Conservation (phyloP, 805 yeast species). For the Kluyveromyces dobzhanskii region DNA sequence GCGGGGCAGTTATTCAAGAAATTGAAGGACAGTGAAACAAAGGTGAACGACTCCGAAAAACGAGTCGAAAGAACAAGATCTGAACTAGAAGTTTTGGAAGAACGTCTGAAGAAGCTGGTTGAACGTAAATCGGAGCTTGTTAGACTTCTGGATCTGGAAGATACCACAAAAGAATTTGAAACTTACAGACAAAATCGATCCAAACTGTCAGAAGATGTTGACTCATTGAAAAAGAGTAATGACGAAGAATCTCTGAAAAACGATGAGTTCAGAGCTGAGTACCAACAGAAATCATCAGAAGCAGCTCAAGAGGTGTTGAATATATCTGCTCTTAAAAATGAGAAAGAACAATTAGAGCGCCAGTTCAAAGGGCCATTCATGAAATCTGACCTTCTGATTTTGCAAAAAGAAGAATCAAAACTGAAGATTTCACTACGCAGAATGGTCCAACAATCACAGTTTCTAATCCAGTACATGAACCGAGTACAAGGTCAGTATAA, state of each 20-base stretch:
- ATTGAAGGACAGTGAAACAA: slow-evolving; percentile 18
- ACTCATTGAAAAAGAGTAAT: slow-evolving; percentile 51
- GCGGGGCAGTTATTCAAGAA: slow-evolving; percentile 37
- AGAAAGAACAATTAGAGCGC: slow-evolving; percentile 20
- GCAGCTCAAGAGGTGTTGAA: slow-evolving; percentile 38
- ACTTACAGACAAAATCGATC: slow-evolving; percentile 9
- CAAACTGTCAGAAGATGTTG: slow-evolving; percentile 14
- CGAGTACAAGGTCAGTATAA: slow-evolving; percentile 14
- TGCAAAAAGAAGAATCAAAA: slow-evolving; percentile 7
- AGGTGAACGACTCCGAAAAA: slow-evolving; percentile 19
- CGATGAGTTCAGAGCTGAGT: slow-evolving; percentile 31
- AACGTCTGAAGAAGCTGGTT: slow-evolving; percentile 8
- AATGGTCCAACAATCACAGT: slow-evolving; percentile 12
- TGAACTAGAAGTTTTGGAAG: slow-evolving; percentile 13
- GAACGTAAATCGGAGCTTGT: slow-evolving; percentile 9
- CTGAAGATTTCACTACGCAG: slow-evolving; percentile 11
- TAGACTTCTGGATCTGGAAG: slow-evolving; percentile 5
- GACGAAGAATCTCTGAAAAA: slow-evolving; percentile 22
- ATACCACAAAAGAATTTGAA: slow-evolving; percentile 8
- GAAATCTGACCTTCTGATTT: slow-evolving; percentile 16
- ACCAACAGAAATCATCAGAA: slow-evolving; percentile 38
- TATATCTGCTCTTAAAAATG: slow-evolving; percentile 18
- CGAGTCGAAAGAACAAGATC: slow-evolving; percentile 16
- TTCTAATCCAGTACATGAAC: slow-evolving; percentile 16
- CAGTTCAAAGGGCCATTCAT: slow-evolving; percentile 31